A percentile compares a stretch with the other conserved stretches of the same genome.
These are phyloP conservation scores for Lasiosphaeria hispida DNA, from an alignment of 495 filamentous ascomycete genomes.

Conservation along the genomic window DNA sequence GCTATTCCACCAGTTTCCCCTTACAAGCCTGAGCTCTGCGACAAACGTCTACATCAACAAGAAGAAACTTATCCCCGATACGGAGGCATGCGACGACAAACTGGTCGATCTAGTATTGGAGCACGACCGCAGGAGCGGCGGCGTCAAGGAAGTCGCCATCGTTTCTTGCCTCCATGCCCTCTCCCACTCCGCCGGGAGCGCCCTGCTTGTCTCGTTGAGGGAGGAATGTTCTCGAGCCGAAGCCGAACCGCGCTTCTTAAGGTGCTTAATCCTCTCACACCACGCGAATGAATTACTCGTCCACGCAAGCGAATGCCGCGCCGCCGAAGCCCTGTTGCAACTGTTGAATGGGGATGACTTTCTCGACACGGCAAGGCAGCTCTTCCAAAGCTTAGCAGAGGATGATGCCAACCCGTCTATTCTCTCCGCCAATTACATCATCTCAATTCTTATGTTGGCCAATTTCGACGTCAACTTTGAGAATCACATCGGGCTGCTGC, in stretches of 20 bases:
- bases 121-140: constrained; percentile 8
- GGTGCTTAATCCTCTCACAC: constrained; percentile 6
- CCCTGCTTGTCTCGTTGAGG: constrained; percentile 7
- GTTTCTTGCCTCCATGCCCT: constrained; percentile 17
- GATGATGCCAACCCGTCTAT: constrained; percentile 6
- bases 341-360: constrained; percentile 13
- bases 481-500: constrained; percentile 1
- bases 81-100: constrained; percentile 11
- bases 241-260: constrained; percentile 11
- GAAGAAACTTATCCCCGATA: constrained; percentile 6
- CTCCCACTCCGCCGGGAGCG: constrained; percentile 6
- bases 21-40: constrained; percentile 1
- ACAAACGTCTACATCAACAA: constrained; percentile 9
- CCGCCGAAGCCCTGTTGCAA: constrained; percentile 13
- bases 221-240: constrained; percentile 5
- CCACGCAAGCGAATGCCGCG: constrained; percentile 4
- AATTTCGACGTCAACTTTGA: constrained; percentile 5
- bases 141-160: constrained; percentile 14
- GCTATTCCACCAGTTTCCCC: constrained; percentile 2
- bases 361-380: constrained; percentile 6
- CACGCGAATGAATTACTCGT: constrained; percentile 9
- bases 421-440: constrained; percentile 11
- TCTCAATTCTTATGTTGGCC: neutral
- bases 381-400: constrained; percentile 12
- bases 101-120: constrained; percentile 15